Evolutionary conservation across 345 rosid species (phyloP).

Genomic region (Citrus hindsii): DNA sequence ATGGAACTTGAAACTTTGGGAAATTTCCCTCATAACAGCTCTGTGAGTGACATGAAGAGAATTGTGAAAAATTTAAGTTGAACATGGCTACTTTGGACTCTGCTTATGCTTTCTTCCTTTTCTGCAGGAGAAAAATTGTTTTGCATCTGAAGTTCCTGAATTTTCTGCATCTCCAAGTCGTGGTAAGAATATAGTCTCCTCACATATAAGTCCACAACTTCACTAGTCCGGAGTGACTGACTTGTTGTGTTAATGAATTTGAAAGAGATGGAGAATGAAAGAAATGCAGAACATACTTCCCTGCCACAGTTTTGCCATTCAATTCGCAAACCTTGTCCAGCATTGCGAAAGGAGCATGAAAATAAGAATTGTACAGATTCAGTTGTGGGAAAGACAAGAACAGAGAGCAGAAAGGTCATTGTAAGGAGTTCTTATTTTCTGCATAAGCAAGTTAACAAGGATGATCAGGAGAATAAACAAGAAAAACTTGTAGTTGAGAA

Average conservation of each 20-base stretch:
- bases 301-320: conserved; percentile 23
- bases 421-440: conserved; percentile 67
- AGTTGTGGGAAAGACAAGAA: conserved; percentile 36
- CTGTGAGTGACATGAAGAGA: conserved; percentile 36
- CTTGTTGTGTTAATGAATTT: conserved; percentile 4
- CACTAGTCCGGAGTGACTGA: neutral
- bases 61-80: conserved; percentile 8
- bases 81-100: neutral
- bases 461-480: conserved; percentile 29
- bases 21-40: conserved; percentile 16
- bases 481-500: conserved; percentile 26
- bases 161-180: conserved; percentile 23
- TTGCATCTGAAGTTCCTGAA: conserved; percentile 17
- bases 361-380: conserved; percentile 20
- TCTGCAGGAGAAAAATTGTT: conserved; percentile 44
- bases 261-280: conserved; percentile 20
- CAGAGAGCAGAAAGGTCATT: conserved; percentile 43
- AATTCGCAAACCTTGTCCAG: conserved; percentile 25
- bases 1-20: conserved; percentile 14
- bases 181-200: conserved; percentile 30
- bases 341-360: conserved; percentile 28
- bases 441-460: conserved; percentile 43
- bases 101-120: conserved; percentile 11
- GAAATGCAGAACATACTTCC: conserved; percentile 17
- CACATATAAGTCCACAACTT: neutral